Evolutionary conservation across 371 early-diverging fungal species (phyloP).

Genomic region (Circinella minor): DNA sequence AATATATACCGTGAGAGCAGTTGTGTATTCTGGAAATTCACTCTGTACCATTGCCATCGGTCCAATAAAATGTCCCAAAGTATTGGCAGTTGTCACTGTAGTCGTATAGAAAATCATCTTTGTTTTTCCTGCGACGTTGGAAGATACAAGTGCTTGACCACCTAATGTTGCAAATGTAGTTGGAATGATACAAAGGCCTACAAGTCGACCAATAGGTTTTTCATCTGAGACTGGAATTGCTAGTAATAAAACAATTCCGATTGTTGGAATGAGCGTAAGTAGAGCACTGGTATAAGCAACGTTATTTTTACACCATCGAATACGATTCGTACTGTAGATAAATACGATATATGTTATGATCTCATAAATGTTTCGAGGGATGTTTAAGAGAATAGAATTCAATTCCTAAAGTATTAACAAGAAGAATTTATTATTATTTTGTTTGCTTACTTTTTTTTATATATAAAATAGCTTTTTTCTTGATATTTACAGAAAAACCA

Average conservation of each 20-base stretch:
- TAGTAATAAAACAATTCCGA: neutral
- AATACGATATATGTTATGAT: neutral
- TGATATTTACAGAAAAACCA: constrained; percentile 7
- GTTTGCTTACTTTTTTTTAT: neutral
- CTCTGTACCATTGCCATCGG: neutral
- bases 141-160: neutral
- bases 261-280: neutral
- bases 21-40: neutral
- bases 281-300: neutral
- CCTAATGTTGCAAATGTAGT: neutral
- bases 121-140: constrained; percentile 4
- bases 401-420: neutral
- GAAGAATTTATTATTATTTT: no score
- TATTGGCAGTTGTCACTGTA: neutral
- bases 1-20: neutral
- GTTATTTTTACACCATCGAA: neutral
- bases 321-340: neutral
- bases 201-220: neutral
- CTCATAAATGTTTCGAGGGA: constrained; percentile 4
- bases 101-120: constrained; percentile 5
- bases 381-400: constrained; percentile 9
- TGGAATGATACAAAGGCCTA: neutral
- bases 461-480: neutral
- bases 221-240: neutral
- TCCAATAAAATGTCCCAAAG: neutral